Conservation (phyloP, 2,329 filamentous ascomycete genomes). For the Proliferodiscus dingleyae region DNA sequence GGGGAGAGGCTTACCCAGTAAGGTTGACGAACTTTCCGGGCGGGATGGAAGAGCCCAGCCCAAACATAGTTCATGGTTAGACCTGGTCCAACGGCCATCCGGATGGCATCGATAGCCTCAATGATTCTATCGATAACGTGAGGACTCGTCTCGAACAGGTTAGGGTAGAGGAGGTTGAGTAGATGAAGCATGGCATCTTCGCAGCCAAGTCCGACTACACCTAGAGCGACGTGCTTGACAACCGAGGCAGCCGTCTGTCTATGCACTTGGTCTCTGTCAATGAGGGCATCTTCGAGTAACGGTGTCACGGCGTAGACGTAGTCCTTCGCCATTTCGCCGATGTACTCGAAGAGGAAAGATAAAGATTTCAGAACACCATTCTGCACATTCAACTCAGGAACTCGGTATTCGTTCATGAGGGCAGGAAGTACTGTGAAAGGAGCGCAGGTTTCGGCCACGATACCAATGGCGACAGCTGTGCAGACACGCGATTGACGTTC, state of each 20-base stretch:
- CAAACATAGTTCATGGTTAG: conserved; percentile 97
- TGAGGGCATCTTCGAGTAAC: conserved; percentile 90
- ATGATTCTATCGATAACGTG: conserved; percentile 98
- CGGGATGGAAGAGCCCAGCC: conserved; percentile 95
- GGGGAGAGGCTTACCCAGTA: conserved; percentile 60
- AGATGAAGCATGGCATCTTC: conserved; percentile 98
- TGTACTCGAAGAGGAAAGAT: conserved; percentile 97
- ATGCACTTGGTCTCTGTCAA: conserved; percentile 96
- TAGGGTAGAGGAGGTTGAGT: conserved; percentile 92
- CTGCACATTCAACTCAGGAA: conserved; percentile 96
- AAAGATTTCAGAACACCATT: conserved; percentile 97
- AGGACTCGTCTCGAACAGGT: conserved; percentile 94
- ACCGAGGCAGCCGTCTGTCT: conserved; percentile 93
- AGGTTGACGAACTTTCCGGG: conserved; percentile 85
- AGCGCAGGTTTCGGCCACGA: conserved; percentile 96
- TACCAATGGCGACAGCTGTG: conserved; percentile 96
- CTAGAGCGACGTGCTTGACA: conserved; percentile 95
- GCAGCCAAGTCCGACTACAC: conserved; percentile 94
- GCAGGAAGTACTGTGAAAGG: conserved; percentile 98
- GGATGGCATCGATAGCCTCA: conserved; percentile 93
- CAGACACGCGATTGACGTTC: conserved; percentile 98
- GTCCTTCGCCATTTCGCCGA: conserved; percentile 99
- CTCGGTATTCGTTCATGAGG: conserved; percentile 98
- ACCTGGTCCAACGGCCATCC: conserved; percentile 88
- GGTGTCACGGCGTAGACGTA: conserved; percentile 98